Base-by-base conservation (phyloP, 768 basidiomycete species). In the Phlegmacium glaucopus region DNA sequence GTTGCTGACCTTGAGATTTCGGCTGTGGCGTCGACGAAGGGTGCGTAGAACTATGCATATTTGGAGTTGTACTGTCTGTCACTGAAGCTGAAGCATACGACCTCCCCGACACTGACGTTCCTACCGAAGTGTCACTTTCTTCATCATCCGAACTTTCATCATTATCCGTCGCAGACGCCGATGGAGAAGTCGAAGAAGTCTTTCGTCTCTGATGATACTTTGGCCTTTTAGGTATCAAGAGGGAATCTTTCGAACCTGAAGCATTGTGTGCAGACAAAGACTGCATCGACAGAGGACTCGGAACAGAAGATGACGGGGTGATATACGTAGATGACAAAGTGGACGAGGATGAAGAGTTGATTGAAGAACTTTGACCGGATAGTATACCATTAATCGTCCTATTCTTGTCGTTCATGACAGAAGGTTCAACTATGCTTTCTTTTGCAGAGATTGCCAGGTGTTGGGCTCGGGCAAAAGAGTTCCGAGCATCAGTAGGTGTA, bases 101-200 rank as follows among this genome's bases (percentile, higher is more conserved):
- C 18, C 60, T 59, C 2, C 55, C 60, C 30, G 59, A 61, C 6
- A 61, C 47, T 32, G 62, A 61, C 5, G 64, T 66, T 22, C 58
- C 58, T 8, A 58, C 51, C 11, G 72, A 73, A 4, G 64, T 57
- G 41, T 77, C 75, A 45, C 72, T 77, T 55, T 75, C 32, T 2
- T n/a, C 74, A 25, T 65, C 66, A 10, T 62, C 72, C 1, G 72
- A 74, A 46, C 70, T 71, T n/a, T 71, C 71, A 9, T 62, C 54
- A 9, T 62, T 58, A 17, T 57, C 50, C 3, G 61, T 61, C 13
- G 53, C 52, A 18, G 46, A 51, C 12, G 32, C 41, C 12, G 42
- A 22, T 0, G 28, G 18, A n/a, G 28, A 5, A 22, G 55, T 51
- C 22, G 52, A 51, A 40, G 47, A 49, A 25, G 50, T 43, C 17